A percentile compares a stretch with the other conserved stretches of the same genome.
phyloP scores from a whole-genome alignment of 495 filamentous ascomycete species.

The Penicillium tannophilum region DNA sequence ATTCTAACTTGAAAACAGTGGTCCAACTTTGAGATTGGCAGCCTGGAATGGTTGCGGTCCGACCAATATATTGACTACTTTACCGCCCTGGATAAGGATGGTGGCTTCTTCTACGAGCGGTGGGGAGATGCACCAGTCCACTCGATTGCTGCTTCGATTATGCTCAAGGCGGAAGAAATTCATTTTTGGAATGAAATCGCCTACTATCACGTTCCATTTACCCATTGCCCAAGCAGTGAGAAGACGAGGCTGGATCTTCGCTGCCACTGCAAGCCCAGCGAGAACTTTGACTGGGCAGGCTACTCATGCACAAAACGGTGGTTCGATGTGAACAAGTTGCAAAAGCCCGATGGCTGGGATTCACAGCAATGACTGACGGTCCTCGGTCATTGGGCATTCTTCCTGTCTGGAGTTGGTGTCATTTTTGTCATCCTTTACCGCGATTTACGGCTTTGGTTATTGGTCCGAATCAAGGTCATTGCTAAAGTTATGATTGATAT shows the following conservation, averaged over 20 bases:
- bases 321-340: conserved; percentile 76
- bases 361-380: conserved; percentile 54
- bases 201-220: conserved; percentile 98
- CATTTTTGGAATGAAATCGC: conserved; percentile 99
- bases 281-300: conserved; percentile 99
- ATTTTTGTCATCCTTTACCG: conserved; percentile 26
- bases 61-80: conserved; percentile 82
- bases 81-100: conserved; percentile 73
- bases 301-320: conserved; percentile 88
- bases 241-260: conserved; percentile 75
- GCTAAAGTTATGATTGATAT: conserved; percentile 16
- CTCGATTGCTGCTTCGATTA: conserved; percentile 86
- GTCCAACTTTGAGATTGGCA: conserved; percentile 92
- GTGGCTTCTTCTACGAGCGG: conserved; percentile 91
- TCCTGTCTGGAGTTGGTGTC: conserved; percentile 17
- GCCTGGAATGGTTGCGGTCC: conserved; percentile 79
- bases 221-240: conserved; percentile 92
- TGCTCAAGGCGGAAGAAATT: conserved; percentile 88
- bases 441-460: conserved; percentile 25
- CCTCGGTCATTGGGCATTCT: conserved; percentile 23
- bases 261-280: conserved; percentile 91
- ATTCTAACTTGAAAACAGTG: conserved; percentile 53
- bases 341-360: conserved; percentile 82
- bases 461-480: conserved; percentile 1
- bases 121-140: conserved; percentile 93